Evolutionary conservation across 1,284 basidiomycete genomes (phyloP).

Genomic region (Ceratobasidium sp.): DNA sequence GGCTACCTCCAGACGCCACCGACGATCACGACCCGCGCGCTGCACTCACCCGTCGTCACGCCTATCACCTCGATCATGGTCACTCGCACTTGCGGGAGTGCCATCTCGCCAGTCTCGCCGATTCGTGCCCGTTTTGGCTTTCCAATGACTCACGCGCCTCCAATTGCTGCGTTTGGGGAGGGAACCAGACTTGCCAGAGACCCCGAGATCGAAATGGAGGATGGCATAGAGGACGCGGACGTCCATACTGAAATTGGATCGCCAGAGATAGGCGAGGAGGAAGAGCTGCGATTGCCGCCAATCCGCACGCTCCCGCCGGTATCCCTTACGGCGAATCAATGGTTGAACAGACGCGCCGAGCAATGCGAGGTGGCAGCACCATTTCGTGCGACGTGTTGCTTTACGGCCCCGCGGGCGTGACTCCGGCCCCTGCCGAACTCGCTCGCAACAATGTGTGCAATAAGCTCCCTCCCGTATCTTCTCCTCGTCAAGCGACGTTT

Average conservation of each 20-base stretch:
- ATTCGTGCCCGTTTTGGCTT: conserved; percentile 2
- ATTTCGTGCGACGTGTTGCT: conserved; percentile 6
- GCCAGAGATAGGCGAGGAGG: neutral
- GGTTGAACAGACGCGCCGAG: no score
- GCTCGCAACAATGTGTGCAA: conserved; percentile 16
- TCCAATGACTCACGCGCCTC: no score
- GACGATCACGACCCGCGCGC: neutral
- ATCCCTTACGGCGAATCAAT: neutral
- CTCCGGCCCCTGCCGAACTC: conserved; percentile 30
- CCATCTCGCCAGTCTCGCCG: conserved; percentile 15
- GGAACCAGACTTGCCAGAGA: no score
- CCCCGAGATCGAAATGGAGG: no score
- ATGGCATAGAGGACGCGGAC: no score
- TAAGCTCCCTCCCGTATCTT: conserved; percentile 12
- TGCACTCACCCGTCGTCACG: neutral
- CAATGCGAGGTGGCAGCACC: neutral
- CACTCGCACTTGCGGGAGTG: conserved; percentile 13
- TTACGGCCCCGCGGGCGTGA: conserved; percentile 26
- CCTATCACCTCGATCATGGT: conserved; percentile 8
- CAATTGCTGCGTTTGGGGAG: no score
- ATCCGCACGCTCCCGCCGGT: neutral
- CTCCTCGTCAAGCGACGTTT: conserved; percentile 23
- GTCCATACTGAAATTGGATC: neutral
- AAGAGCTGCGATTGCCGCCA: neutral
- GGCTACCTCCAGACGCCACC: conserved; percentile 11